Percentiles rank a stretch among this genome's conserved stretches.
phyloP scores from a whole-genome alignment of 2,329 filamentous ascomycete species.

The Raffaelea albimanens region DNA sequence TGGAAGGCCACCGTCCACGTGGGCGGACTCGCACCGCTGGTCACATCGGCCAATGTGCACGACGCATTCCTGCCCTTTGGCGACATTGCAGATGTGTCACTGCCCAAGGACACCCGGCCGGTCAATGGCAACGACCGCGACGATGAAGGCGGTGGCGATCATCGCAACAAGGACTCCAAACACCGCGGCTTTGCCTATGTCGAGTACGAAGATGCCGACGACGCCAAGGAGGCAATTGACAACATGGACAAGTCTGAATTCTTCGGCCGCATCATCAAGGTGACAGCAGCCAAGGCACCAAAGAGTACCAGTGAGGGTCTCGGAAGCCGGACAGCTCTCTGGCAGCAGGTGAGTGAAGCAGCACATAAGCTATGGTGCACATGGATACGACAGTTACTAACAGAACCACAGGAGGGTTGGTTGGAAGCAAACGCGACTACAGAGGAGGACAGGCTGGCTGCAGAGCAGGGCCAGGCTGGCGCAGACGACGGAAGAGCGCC shows the following conservation, averaged over 20 bases:
- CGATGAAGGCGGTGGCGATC: background rate
- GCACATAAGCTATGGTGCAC: background rate
- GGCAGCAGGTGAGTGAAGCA: slow-evolving; percentile 70
- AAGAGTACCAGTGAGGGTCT: slow-evolving; percentile 82
- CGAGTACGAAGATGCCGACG: slow-evolving; percentile 77
- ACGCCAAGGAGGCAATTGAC: slow-evolving; percentile 92
- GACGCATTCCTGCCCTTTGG: slow-evolving; percentile 96
- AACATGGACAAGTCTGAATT: slow-evolving; percentile 98
- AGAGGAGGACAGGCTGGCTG: slow-evolving; percentile 63
- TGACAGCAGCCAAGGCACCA: slow-evolving; percentile 82
- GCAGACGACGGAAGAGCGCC: slow-evolving; percentile 41
- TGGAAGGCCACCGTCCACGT: slow-evolving; percentile 91
- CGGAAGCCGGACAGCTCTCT: slow-evolving; percentile 87
- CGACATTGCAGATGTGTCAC: slow-evolving; percentile 81
- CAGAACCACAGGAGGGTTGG: slow-evolving; percentile 68
- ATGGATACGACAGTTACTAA: slow-evolving; percentile 9
- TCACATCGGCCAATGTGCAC: slow-evolving; percentile 66
- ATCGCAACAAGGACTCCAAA: background rate
- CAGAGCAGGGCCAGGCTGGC: slow-evolving; percentile 40
- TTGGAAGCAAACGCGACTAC: slow-evolving; percentile 77
- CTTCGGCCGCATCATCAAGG: slow-evolving; percentile 85
- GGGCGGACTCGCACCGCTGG: slow-evolving; percentile 72
- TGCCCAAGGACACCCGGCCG: slow-evolving; percentile 79
- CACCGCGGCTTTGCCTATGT: slow-evolving; percentile 96
- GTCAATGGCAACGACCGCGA: slow-evolving; percentile 40